These are phyloP conservation scores for Wallemia mellicola DNA, from an alignment of 1,284 basidiomycete genomes.

Conservation along the genomic window DNA sequence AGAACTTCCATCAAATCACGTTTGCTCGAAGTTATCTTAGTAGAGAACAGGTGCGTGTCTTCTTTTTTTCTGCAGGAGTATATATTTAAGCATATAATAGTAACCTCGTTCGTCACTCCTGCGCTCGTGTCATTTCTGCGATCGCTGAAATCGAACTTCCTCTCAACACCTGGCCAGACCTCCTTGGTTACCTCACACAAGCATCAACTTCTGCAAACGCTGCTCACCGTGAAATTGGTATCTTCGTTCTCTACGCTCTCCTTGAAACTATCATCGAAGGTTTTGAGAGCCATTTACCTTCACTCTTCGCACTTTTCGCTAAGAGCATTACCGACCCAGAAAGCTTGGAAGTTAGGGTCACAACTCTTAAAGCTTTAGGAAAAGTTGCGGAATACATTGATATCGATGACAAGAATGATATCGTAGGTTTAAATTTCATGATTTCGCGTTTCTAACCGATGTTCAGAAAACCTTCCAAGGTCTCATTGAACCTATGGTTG, in stretches of 20 bases:
- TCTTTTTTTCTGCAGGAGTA: too few relatives aligned
- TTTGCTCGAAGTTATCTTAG: constrained; percentile 46
- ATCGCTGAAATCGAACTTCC: constrained; percentile 75
- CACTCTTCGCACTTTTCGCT: constrained; percentile 55
- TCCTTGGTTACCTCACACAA: constrained; percentile 63
- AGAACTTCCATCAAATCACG: constrained; percentile 62
- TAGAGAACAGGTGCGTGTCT: constrained; percentile 49
- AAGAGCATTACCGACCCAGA: constrained; percentile 57
- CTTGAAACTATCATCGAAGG: constrained; percentile 75
- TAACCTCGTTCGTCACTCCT: constrained; percentile 58
- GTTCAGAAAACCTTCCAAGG: constrained; percentile 56
- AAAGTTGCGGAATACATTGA: constrained; percentile 85
- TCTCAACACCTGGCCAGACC: constrained; percentile 48
- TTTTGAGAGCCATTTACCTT: constrained; percentile 44
- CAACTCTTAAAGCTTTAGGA: constrained; percentile 59
- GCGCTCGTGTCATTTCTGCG: constrained; percentile 71
- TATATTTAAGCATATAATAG: too few relatives aligned
- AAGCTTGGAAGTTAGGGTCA: constrained; percentile 68
- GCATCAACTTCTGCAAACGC: constrained; percentile 39
- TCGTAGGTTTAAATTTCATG: constrained; percentile 24
- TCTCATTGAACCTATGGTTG: constrained; percentile 65
- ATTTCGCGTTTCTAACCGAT: neutral
- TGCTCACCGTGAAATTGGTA: constrained; percentile 60
- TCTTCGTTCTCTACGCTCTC: constrained; percentile 71
- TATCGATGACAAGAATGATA: constrained; percentile 52